Evolutionary conservation across 805 yeast genomes (phyloP).

Genomic region (Zygosaccharomyces kombuchaensis): DNA sequence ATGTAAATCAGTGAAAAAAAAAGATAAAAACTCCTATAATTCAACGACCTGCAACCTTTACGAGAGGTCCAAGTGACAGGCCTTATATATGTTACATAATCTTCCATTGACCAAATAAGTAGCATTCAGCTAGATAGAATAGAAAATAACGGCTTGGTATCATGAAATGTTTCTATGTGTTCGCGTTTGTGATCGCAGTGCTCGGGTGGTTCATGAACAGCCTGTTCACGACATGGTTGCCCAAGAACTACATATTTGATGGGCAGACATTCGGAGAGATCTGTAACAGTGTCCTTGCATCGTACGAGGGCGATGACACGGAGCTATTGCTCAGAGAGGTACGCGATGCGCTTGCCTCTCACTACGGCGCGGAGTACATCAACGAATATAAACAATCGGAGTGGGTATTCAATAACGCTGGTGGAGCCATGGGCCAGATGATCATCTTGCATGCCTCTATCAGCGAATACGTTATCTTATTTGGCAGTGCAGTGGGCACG

Average conservation of each 20-base stretch:
- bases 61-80: not conserved
- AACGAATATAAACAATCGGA: constrained; percentile 70
- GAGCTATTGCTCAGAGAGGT: constrained; percentile 61
- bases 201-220: constrained; percentile 25
- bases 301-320: constrained; percentile 43
- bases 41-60: not conserved
- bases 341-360: constrained; percentile 50
- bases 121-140: not conserved
- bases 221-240: constrained; percentile 61
- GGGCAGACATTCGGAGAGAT: constrained; percentile 53
- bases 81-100: not conserved
- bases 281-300: constrained; percentile 49
- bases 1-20: constrained; percentile 1
- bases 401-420: constrained; percentile 97
- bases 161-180: constrained; percentile 24
- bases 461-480: constrained; percentile 86
- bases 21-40: not conserved
- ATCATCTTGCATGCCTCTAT: constrained; percentile 90
- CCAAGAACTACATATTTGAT: constrained; percentile 68
- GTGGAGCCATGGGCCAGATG: constrained; percentile 98
- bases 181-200: constrained; percentile 17
- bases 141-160: not conserved
- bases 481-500: constrained; percentile 90
- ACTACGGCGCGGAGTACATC: constrained; percentile 69
- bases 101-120: not conserved